phyloP scores from a whole-genome alignment of 306 rosid species.

The Rubus parviflorus region DNA sequence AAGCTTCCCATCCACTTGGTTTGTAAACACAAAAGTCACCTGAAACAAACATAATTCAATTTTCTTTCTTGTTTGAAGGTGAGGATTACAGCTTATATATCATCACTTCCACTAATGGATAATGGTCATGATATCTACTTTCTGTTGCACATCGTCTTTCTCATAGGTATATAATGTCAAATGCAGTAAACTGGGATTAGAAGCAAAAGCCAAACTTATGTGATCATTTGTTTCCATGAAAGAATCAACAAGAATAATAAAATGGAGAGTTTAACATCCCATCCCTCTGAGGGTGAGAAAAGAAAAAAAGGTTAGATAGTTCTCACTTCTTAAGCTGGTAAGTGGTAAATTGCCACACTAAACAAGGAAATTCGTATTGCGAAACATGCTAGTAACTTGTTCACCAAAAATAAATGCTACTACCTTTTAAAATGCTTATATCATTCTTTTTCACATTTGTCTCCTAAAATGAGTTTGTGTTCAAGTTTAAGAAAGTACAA shows the following conservation, averaged over 20 bases:
- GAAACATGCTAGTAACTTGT: not conserved
- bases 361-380: not conserved
- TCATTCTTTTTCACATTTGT: not conserved
- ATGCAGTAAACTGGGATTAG: slow-evolving; percentile 6
- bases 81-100: not conserved
- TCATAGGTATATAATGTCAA: not conserved
- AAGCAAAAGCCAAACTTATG: not conserved
- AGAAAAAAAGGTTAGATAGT: not conserved
- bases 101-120: not conserved
- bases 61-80: not conserved
- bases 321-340: not conserved
- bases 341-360: not conserved
- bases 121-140: not conserved
- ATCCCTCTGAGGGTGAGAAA: not conserved
- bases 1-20: slow-evolving; percentile 89
- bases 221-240: not conserved
- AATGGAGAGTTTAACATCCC: not conserved
- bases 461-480: not conserved
- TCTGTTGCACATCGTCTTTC: not conserved
- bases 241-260: not conserved
- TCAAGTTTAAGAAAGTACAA: not conserved
- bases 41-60: slow-evolving; percentile 27
- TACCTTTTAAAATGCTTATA: not conserved
- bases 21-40: slow-evolving; percentile 87
- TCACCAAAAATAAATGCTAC: not conserved